phyloP scores from a whole-genome alignment of 306 rosid genomes.

The Pterocarpus macrocarpus region DNA sequence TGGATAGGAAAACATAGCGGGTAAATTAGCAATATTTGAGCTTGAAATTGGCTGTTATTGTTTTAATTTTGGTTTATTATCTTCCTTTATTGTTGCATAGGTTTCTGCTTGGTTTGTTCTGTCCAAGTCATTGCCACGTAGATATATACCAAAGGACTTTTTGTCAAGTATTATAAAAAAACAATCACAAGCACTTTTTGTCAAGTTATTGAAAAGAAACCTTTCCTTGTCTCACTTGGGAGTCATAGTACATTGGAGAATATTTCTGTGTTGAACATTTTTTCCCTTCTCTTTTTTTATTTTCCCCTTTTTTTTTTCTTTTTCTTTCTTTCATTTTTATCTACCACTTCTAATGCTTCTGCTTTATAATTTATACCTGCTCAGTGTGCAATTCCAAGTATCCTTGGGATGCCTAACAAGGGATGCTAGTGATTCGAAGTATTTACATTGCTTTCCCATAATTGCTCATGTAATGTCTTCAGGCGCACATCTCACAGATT shows the following conservation, averaged over 20 bases:
- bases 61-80: background rate
- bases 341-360: background rate
- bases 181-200: background rate
- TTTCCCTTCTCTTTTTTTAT: background rate
- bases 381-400: slow-evolving; percentile 10
- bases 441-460: slow-evolving; percentile 10
- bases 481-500: slow-evolving; percentile 55
- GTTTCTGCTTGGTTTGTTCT: slow-evolving; percentile 9
- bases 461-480: slow-evolving; percentile 37
- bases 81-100: background rate
- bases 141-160: background rate
- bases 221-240: background rate
- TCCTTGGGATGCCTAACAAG: slow-evolving; percentile 16
- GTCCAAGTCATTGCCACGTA: background rate
- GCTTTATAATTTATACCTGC: background rate
- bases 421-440: background rate
- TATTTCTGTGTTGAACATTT: background rate
- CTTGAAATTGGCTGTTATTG: slow-evolving; percentile 17
- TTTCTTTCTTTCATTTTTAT: background rate
- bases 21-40: background rate
- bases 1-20: background rate
- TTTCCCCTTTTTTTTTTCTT: background rate
- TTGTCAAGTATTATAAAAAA: background rate
- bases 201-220: slow-evolving; percentile 1
- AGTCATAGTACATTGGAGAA: background rate